Evolutionary conservation across 2,329 filamentous ascomycete species (phyloP).

Genomic region (Alternaria postmessia): DNA sequence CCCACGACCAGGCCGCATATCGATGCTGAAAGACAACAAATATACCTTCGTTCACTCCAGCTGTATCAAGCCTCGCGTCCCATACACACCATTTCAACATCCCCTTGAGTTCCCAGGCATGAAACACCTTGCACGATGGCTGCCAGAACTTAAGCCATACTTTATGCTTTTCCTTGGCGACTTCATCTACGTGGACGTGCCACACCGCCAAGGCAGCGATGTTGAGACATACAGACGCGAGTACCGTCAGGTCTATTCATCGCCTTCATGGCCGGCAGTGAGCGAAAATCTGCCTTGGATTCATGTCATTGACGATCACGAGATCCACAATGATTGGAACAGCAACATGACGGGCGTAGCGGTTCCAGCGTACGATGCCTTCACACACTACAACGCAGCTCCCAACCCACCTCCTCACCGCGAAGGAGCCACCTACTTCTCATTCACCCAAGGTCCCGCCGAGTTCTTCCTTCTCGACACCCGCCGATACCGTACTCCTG

Average conservation of each 20-base stretch:
- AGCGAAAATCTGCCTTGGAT: slow-evolving; percentile 91
- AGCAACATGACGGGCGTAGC: slow-evolving; percentile 83
- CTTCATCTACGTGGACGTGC: slow-evolving; percentile 92
- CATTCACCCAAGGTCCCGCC: slow-evolving; percentile 87
- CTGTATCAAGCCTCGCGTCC: slow-evolving; percentile 90
- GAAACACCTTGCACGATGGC: slow-evolving; percentile 74
- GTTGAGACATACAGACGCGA: slow-evolving; percentile 84
- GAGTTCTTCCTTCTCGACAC: slow-evolving; percentile 97
- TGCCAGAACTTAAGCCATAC: slow-evolving; percentile 76
- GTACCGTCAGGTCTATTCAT: slow-evolving; percentile 95
- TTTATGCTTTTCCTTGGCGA: slow-evolving; percentile 80
- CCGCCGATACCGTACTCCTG: slow-evolving; percentile 79
- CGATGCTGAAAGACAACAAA: slow-evolving; percentile 66
- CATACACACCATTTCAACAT: slow-evolving; percentile 85
- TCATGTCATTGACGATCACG: slow-evolving; percentile 95
- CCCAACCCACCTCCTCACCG: slow-evolving; percentile 79
- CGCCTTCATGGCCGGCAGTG: slow-evolving; percentile 84
- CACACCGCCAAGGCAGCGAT: slow-evolving; percentile 75
- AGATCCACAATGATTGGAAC: slow-evolving; percentile 94
- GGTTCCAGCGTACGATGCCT: slow-evolving; percentile 80
- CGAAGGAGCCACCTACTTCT: slow-evolving; percentile 79
- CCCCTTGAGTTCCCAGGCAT: slow-evolving; percentile 84
- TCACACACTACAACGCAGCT: slow-evolving; percentile 82
- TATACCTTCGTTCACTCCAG: slow-evolving; percentile 94
- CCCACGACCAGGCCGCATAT: slow-evolving; percentile 71